Base-by-base conservation (phyloP, 2,329 filamentous ascomycete genomes). In the Colletotrichum eleusines region DNA sequence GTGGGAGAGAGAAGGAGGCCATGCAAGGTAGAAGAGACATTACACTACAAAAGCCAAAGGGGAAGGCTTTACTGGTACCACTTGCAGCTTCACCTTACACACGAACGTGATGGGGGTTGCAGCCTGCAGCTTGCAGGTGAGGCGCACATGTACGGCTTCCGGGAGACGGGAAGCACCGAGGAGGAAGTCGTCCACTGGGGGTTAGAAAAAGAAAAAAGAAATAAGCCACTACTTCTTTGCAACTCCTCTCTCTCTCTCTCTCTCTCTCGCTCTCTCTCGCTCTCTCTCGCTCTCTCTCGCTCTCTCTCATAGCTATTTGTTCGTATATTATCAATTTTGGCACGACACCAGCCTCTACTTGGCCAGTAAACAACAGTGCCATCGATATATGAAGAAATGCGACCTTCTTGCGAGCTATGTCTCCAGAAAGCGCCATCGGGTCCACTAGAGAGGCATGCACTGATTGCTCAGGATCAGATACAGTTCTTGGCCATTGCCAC, bases 31-130 rank as follows among this genome's bases (percentile, higher is more conserved):
- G 26, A 8, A 46, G n/a, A 44, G 61, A 44, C 23, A 5, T 23
- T 11, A 9, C 40, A 44, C 23, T 35, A 31, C 46, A 63, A 63
- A 12, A 26, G 18, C 23, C 33, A 26, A 33, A 18, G 9, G 38
- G 26, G 12, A 38, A 33, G 31, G 14, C 35, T 28, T 26, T 18
- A 38, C 11, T 18, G 12, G 12, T 60, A 48, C 64, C 50, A 55
- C 44, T 67, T 51, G 42, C 63, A 50, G 33, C 8, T 35, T 42
- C 67, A 40, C 48, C 67, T 57, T 46, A 61, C 28, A 12, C 14
- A 50, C 48, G 50, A 35, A 57, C 55, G 67, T 66, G 57, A 70
- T 57, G 40, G 35, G 55, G 33, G 40, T 63, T 70, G 58, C 58
- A 61, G 42, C 23, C 55, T 70, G 55, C 38, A 59, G 40, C 26